Conservation (phyloP, 305 asterid genomes). For the Solanum hybrid region DNA sequence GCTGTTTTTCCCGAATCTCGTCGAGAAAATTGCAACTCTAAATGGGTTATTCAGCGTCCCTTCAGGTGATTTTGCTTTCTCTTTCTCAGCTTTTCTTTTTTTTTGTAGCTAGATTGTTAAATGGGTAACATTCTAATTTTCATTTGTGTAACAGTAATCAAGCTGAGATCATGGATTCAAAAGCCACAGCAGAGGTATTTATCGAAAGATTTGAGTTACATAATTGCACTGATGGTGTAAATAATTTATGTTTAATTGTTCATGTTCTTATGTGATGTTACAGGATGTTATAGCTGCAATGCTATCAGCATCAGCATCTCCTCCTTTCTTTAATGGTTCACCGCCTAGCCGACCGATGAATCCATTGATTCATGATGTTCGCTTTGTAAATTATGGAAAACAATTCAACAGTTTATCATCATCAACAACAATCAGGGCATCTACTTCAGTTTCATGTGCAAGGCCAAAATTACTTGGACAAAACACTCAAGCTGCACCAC, state of each 20-base stretch:
- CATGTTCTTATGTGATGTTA: background rate
- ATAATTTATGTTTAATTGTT: background rate
- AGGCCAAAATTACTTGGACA: conserved; percentile 14
- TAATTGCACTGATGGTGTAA: background rate
- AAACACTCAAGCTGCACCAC: conserved; percentile 23
- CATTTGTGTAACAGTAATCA: background rate
- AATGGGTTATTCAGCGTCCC: background rate
- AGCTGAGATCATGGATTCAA: background rate
- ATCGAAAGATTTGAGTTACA: background rate
- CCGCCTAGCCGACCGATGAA: conserved; percentile 41
- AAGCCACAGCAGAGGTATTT: background rate
- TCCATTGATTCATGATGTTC: conserved; percentile 30
- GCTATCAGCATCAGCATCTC: conserved; percentile 28
- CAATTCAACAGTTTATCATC: background rate
- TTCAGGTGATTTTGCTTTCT: background rate
- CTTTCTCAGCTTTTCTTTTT: background rate
- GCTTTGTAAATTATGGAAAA: conserved; percentile 26
- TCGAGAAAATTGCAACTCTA: background rate
- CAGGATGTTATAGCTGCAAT: conserved; percentile 33
- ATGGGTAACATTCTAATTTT: background rate
- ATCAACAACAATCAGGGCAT: conserved; percentile 6
- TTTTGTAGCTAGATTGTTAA: background rate
- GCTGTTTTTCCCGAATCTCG: background rate
- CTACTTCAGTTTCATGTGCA: conserved; percentile 23
- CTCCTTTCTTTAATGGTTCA: conserved; percentile 36